Percentiles rank a stretch among this genome's conserved stretches.
Evolutionary conservation across 306 rosid species (phyloP).

Genomic region (Vigna mungo): DNA sequence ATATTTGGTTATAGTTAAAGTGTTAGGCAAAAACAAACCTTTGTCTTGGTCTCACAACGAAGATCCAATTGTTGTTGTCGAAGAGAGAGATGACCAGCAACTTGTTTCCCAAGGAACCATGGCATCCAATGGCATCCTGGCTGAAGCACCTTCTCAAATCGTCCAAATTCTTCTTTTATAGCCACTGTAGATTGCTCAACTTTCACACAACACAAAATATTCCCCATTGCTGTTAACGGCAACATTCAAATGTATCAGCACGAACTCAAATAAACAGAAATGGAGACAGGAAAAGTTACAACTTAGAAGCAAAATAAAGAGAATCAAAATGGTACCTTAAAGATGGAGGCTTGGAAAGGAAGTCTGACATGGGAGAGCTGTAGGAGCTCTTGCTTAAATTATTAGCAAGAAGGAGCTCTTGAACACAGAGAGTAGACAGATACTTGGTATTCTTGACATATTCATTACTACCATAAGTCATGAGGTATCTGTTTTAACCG

Average conservation of each 20-base stretch:
- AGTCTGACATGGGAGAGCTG: constrained; percentile 30
- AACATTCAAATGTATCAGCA: constrained; percentile 28
- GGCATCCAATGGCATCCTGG: constrained; percentile 98
- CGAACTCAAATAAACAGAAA: background rate
- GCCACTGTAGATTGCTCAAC: constrained; percentile 87
- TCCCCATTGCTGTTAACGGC: constrained; percentile 73
- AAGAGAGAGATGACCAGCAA: constrained; percentile 86
- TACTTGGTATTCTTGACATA: constrained; percentile 1
- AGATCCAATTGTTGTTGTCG: constrained; percentile 90
- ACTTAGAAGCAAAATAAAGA: constrained; percentile 11
- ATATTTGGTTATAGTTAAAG: constrained; percentile 26
- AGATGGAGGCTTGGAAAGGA: constrained; percentile 20
- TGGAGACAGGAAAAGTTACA: background rate
- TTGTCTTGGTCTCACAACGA: constrained; percentile 91
- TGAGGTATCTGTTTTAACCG: constrained; percentile 4
- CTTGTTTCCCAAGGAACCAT: constrained; percentile 72
- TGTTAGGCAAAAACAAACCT: constrained; percentile 58
- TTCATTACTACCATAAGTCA: background rate
- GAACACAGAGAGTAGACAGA: constrained; percentile 11
- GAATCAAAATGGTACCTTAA: constrained; percentile 27
- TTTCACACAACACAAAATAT: constrained; percentile 69
- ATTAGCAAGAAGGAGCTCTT: constrained; percentile 3
- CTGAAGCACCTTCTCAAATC: constrained; percentile 72
- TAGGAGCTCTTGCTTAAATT: constrained; percentile 20
- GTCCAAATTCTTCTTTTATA: constrained; percentile 79